Conservation (phyloP, 768 basidiomycete species). For the Mycena galericulata region DNA sequence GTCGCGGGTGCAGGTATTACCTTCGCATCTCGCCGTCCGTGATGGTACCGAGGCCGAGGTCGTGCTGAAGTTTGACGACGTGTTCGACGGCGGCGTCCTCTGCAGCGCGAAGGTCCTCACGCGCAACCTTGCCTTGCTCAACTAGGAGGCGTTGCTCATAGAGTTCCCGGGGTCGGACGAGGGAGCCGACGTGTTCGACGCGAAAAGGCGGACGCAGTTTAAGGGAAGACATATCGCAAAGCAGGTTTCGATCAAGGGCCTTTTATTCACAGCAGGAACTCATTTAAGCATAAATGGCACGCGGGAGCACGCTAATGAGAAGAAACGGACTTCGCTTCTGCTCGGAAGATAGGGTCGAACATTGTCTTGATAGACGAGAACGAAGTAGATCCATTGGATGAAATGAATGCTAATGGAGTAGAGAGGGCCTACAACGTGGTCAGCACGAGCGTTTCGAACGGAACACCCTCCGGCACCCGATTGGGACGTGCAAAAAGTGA, state of each 20-base stretch:
- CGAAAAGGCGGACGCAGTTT: slow-evolving; percentile 55
- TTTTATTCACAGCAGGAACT: slow-evolving; percentile 15
- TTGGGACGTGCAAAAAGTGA: too few relatives aligned
- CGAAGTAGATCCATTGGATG: not conserved
- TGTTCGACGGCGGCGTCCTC: slow-evolving; percentile 68
- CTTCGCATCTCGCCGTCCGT: slow-evolving; percentile 71
- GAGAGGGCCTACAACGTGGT: not conserved
- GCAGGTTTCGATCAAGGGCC: slow-evolving; percentile 17
- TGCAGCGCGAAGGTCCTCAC: slow-evolving; percentile 56
- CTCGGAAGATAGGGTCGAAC: slow-evolving; percentile 27
- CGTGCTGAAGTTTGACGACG: slow-evolving; percentile 65
- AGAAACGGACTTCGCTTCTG: slow-evolving; percentile 15
- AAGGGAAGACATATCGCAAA: slow-evolving; percentile 37
- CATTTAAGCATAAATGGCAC: slow-evolving; percentile 33
- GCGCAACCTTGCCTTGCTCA: slow-evolving; percentile 54
- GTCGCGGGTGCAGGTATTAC: slow-evolving; percentile 35
- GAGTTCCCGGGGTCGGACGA: slow-evolving; percentile 65
- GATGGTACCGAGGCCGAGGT: slow-evolving; percentile 67
- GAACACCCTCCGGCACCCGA: not conserved
- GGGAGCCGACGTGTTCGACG: slow-evolving; percentile 72
- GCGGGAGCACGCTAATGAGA: slow-evolving; percentile 16
- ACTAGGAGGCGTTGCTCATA: slow-evolving; percentile 59
- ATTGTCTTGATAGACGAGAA: slow-evolving; percentile 30
- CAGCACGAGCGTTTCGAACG: slow-evolving; percentile 15
- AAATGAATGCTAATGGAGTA: slow-evolving; percentile 1